Percentiles rank a stretch among this genome's conserved stretches.
Conservation (phyloP, 352 stramenopile genomes). For the Thalassiosira mediterranea region DNA sequence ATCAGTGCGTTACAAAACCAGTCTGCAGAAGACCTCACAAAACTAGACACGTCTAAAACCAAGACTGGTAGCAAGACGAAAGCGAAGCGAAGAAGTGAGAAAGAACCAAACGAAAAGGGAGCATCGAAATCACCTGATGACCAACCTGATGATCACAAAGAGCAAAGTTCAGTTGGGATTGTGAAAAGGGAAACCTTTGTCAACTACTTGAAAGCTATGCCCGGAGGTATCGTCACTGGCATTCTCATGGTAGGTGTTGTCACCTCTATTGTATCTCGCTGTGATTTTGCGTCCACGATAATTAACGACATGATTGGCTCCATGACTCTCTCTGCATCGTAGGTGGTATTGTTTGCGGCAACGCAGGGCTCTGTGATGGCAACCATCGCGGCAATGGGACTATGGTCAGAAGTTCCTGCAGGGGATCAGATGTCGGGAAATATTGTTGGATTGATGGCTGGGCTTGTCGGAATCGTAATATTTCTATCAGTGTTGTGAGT, state of each 20-base stretch:
- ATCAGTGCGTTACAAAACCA: background rate
- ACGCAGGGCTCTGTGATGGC: slow-evolving; percentile 61
- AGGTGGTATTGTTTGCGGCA: slow-evolving; percentile 60
- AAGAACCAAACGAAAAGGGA: background rate
- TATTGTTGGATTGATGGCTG: slow-evolving; percentile 57
- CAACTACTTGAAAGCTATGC: slow-evolving; percentile 67
- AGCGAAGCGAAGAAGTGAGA: too few relatives aligned
- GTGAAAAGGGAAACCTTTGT: slow-evolving; percentile 69
- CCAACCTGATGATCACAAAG: too few relatives aligned
- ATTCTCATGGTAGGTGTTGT: slow-evolving; percentile 51
- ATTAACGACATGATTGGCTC: too few relatives aligned
- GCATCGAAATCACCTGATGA: too few relatives aligned
- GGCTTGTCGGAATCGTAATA: slow-evolving; percentile 21
- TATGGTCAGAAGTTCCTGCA: slow-evolving; percentile 56
- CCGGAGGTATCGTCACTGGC: slow-evolving; percentile 30
- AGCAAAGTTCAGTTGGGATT: slow-evolving; percentile 31
- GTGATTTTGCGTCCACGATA: too few relatives aligned
- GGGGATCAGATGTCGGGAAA: slow-evolving; percentile 50
- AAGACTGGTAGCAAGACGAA: too few relatives aligned
- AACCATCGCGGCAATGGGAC: slow-evolving; percentile 54
- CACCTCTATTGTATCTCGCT: too few relatives aligned
- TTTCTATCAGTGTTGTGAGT: too few relatives aligned
- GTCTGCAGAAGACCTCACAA: background rate
- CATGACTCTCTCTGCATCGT: too few relatives aligned
- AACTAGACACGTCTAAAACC: too few relatives aligned